Conservation (phyloP, 1,284 basidiomycete genomes). For the Pterula multifida region DNA sequence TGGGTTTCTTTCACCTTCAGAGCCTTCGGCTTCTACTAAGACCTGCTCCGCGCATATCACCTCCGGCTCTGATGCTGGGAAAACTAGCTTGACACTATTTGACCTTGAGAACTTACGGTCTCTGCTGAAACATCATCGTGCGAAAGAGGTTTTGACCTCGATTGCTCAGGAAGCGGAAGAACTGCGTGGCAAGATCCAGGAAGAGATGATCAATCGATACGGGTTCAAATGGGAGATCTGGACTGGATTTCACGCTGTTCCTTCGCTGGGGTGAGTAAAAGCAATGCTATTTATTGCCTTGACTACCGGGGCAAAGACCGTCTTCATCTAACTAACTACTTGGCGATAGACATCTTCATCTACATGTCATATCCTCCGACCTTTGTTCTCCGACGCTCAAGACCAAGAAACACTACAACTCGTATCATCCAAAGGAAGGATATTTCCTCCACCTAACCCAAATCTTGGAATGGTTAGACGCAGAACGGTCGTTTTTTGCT, state of each 20-base stretch:
- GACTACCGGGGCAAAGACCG: slow-evolving; percentile 1
- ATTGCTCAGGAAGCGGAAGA: slow-evolving; percentile 44
- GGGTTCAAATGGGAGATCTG: slow-evolving; percentile 76
- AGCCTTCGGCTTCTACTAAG: slow-evolving; percentile 3
- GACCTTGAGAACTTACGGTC: slow-evolving; percentile 46
- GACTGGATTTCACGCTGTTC: slow-evolving; percentile 81
- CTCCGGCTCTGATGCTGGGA: not conserved
- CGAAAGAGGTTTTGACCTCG: slow-evolving; percentile 40
- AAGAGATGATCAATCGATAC: slow-evolving; percentile 72
- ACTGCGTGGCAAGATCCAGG: slow-evolving; percentile 40
- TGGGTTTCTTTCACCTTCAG: slow-evolving; percentile 15
- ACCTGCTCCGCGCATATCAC: too few relatives aligned
- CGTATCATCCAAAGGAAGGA: slow-evolving; percentile 79
- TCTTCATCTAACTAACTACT: not conserved
- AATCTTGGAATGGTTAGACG: slow-evolving; percentile 66
- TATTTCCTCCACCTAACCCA: slow-evolving; percentile 79
- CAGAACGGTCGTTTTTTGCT: slow-evolving; percentile 38
- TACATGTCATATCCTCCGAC: slow-evolving; percentile 84
- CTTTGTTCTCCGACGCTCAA: slow-evolving; percentile 68
- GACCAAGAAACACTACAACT: slow-evolving; percentile 90
- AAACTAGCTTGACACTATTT: not conserved
- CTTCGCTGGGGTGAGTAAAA: slow-evolving; percentile 57
- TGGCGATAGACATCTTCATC: slow-evolving; percentile 61
- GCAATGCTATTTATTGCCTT: slow-evolving; percentile 1
- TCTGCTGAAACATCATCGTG: slow-evolving; percentile 41